Conservation (phyloP, 106 monocot genomes). For the Allium cepa region DNA sequence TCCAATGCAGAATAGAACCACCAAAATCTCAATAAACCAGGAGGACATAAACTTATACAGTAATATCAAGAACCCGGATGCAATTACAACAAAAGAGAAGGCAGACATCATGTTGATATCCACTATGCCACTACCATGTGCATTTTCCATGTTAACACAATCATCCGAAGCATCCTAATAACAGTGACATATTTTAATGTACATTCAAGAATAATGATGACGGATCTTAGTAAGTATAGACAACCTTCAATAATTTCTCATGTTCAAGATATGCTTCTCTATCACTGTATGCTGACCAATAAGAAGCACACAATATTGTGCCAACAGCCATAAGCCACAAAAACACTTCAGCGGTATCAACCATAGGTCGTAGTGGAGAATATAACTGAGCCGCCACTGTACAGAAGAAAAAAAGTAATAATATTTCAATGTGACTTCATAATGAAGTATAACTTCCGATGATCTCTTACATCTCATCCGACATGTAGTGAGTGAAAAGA, state of each 20-base stretch:
- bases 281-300: slow-evolving; percentile 95
- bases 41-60: slow-evolving; percentile 94
- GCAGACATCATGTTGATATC: slow-evolving; percentile 93
- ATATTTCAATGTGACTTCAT: not conserved
- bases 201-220: not conserved
- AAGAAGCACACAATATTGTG: slow-evolving; percentile 91
- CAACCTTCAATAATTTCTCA: slow-evolving; percentile 86
- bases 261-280: slow-evolving; percentile 82
- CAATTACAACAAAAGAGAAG: slow-evolving; percentile 79
- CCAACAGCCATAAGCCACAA: slow-evolving; percentile 99
- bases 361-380: slow-evolving; percentile 86
- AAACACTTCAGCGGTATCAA: slow-evolving; percentile 96
- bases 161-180: slow-evolving; percentile 73
- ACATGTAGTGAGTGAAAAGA: too few relatives aligned
- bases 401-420: slow-evolving; percentile 2
- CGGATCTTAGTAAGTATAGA: not conserved
- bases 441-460: too few relatives aligned
- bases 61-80: slow-evolving; percentile 85
- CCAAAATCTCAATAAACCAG: slow-evolving; percentile 97
- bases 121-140: slow-evolving; percentile 57
- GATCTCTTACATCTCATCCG: too few relatives aligned
- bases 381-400: slow-evolving; percentile 88
- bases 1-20: slow-evolving; percentile 96
- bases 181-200: slow-evolving; percentile 5
- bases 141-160: slow-evolving; percentile 29